A percentile compares a stretch with the other conserved stretches of the same genome.
These are phyloP conservation scores for Parascedosporium putredinis DNA, from an alignment of 2,329 filamentous ascomycete genomes.

Conservation along the genomic window DNA sequence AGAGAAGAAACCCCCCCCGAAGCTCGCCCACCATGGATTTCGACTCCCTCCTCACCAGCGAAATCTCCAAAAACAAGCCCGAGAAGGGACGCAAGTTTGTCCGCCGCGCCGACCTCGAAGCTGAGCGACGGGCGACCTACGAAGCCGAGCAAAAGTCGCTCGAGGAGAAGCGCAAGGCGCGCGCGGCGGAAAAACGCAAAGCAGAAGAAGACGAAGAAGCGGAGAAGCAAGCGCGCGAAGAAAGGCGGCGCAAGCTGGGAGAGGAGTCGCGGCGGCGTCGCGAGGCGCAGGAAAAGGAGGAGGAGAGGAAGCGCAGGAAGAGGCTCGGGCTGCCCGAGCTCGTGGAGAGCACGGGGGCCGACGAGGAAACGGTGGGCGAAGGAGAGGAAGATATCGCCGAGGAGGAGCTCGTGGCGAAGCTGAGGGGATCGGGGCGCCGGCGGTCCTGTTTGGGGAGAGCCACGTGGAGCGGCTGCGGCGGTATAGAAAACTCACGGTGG, in stretches of 20 bases:
- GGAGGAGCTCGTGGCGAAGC: slow-evolving; percentile 54
- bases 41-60: slow-evolving; percentile 81
- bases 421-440: slow-evolving; percentile 68
- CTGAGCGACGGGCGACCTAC: slow-evolving; percentile 70
- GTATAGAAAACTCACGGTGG: slow-evolving; percentile 55
- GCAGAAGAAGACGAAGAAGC: slow-evolving; percentile 74
- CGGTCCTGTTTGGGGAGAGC: slow-evolving; percentile 68
- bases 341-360: slow-evolving; percentile 31
- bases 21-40: slow-evolving; percentile 69
- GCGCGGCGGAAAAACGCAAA: slow-evolving; percentile 70
- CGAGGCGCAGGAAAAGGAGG: slow-evolving; percentile 62
- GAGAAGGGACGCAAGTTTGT: slow-evolving; percentile 60
- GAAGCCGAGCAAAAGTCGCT: slow-evolving; percentile 67
- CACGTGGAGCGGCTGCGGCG: slow-evolving; percentile 59
- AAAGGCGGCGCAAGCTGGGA: slow-evolving; percentile 71
- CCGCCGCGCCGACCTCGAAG: slow-evolving; percentile 78
- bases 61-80: slow-evolving; percentile 73
- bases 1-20: not conserved
- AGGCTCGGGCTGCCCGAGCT: slow-evolving; percentile 72
- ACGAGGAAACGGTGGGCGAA: slow-evolving; percentile 30
- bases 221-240: slow-evolving; percentile 59
- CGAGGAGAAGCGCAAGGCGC: slow-evolving; percentile 60
- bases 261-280: slow-evolving; percentile 63
- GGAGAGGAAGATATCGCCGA: slow-evolving; percentile 56
- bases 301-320: slow-evolving; percentile 63